Evolutionary conservation across 371 early-diverging fungal species (phyloP).

Genomic region (Basidiobolus meristosporus): DNA sequence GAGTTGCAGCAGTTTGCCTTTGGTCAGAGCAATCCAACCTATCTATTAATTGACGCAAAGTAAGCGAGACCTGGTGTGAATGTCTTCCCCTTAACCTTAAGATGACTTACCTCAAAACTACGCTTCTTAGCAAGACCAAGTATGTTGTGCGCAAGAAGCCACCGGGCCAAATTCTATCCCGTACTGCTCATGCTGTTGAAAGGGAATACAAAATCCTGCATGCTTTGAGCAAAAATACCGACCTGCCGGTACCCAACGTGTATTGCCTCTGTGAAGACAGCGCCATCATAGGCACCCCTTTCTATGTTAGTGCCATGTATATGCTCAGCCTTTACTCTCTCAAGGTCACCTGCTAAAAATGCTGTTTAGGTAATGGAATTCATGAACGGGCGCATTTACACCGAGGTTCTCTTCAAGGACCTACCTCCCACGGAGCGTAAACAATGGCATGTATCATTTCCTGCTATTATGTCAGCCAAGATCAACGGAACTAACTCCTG

Average conservation of each 20-base stretch:
- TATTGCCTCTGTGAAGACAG: conserved; percentile 64
- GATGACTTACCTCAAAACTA: not conserved
- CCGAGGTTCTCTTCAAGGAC: conserved; percentile 29
- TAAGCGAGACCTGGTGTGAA: conserved; percentile 9
- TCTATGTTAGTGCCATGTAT: conserved; percentile 39
- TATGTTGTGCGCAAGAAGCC: conserved; percentile 88
- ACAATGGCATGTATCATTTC: conserved; percentile 21
- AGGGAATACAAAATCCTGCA: conserved; percentile 66
- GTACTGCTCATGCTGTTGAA: conserved; percentile 82
- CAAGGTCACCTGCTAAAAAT: not conserved
- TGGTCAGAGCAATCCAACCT: conserved; percentile 88
- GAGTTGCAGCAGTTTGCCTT: conserved; percentile 60
- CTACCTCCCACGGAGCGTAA: conserved; percentile 31
- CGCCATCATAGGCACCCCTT: conserved; percentile 68
- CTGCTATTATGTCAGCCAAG: too few relatives aligned
- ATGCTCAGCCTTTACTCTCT: not conserved
- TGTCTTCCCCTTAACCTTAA: not conserved
- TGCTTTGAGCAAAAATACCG: conserved; percentile 44
- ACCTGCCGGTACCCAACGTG: conserved; percentile 79
- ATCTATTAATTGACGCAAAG: conserved; percentile 43
- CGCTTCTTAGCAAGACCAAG: conserved; percentile 12
- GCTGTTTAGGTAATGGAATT: conserved; percentile 64
- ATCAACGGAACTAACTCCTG: not conserved
- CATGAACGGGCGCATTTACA: conserved; percentile 68
- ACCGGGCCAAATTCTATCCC: conserved; percentile 61